Conservation (phyloP, 192 early-diverging fungal species). For the Podila epigama region DNA sequence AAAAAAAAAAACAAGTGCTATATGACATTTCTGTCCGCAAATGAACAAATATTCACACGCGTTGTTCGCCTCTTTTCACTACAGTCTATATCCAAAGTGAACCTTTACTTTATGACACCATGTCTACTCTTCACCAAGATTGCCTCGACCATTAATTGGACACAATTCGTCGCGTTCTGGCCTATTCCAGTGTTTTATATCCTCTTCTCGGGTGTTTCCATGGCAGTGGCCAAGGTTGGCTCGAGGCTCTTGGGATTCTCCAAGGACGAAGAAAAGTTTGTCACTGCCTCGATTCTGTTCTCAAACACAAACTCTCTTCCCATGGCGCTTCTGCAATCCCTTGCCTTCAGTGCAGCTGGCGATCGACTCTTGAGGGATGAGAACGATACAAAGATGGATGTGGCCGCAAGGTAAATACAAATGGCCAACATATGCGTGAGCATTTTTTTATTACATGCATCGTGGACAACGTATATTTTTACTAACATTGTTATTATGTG, state of each 20-base stretch:
- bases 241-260: constrained; percentile 52
- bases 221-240: constrained; percentile 42
- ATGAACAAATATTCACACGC: neutral
- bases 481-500: neutral
- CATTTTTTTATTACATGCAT: neutral
- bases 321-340: constrained; percentile 71
- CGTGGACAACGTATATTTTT: neutral
- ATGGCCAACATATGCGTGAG: no score
- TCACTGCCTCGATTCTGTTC: constrained; percentile 71
- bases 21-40: no score
- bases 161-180: constrained; percentile 72
- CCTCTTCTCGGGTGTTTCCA: constrained; percentile 46
- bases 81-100: constrained; percentile 64
- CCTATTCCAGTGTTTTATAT: constrained; percentile 68
- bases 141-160: constrained; percentile 69
- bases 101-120: constrained; percentile 78
- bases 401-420: constrained; percentile 57
- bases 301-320: constrained; percentile 79
- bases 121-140: constrained; percentile 80
- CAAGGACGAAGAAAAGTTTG: constrained; percentile 65
- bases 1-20: no score
- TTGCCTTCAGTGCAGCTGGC: constrained; percentile 59
- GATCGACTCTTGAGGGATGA: constrained; percentile 49
- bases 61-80: no score
- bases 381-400: constrained; percentile 51